Evolutionary conservation across 805 yeast genomes (phyloP).

Genomic region (Schwanniomyces vanrijiae): DNA sequence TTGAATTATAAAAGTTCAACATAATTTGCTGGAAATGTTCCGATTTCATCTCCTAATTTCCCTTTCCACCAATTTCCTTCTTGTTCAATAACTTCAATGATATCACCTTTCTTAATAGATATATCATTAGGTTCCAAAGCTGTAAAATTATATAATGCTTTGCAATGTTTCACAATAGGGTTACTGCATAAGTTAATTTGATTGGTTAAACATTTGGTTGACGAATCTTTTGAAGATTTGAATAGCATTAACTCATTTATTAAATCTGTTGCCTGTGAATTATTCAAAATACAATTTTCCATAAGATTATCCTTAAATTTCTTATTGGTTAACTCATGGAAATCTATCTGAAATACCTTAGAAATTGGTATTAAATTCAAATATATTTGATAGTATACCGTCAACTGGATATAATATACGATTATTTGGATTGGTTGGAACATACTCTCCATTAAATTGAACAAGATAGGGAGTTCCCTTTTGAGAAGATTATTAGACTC

Average conservation of each 20-base stretch:
- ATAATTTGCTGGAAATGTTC: constrained; percentile 31
- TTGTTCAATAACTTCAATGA: constrained; percentile 34
- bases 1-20: too few relatives aligned
- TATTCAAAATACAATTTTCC: constrained; percentile 6
- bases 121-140: constrained; percentile 44
- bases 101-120: constrained; percentile 42
- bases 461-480: constrained; percentile 47
- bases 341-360: constrained; percentile 11
- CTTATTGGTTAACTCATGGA: constrained; percentile 3
- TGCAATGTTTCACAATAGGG: constrained; percentile 18
- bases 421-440: constrained; percentile 30
- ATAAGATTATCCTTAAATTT: constrained; percentile 6
- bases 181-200: constrained; percentile 1
- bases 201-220: too few relatives aligned
- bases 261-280: constrained; percentile 6
- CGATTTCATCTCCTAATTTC: constrained; percentile 20
- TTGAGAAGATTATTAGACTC: constrained; percentile 39
- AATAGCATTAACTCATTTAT: constrained; percentile 21
- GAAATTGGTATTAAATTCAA: constrained; percentile 17
- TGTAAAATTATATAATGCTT: constrained; percentile 40
- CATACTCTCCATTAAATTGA: constrained; percentile 28
- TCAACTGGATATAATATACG: constrained; percentile 39
- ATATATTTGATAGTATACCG: constrained; percentile 29
- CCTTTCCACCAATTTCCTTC: constrained; percentile 41
- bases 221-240: constrained; percentile 22